Evolutionary conservation across 2,329 filamentous ascomycete genomes (phyloP).

Genomic region (Metarhizium anisopliae): DNA sequence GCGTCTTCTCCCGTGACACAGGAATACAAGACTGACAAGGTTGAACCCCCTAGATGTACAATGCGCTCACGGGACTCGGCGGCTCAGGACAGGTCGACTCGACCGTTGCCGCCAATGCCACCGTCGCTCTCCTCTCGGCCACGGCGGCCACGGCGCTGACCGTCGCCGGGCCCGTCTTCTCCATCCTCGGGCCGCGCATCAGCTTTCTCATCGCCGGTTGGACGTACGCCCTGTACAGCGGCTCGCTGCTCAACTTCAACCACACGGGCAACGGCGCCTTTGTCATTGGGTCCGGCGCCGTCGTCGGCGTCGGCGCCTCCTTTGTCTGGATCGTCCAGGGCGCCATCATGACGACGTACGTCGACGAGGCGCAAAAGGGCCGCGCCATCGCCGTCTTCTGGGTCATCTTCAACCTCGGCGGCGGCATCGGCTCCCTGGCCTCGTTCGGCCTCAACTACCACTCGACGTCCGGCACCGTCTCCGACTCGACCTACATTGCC

Average conservation of each 20-base stretch:
- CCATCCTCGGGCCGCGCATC: constrained; percentile 30
- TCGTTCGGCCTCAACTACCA: constrained; percentile 27
- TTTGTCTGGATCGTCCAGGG: constrained; percentile 38
- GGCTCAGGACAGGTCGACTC: constrained; percentile 36
- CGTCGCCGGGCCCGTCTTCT: constrained; percentile 33
- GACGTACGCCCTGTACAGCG: constrained; percentile 37
- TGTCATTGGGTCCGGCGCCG: constrained; percentile 33
- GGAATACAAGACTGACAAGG: background rate
- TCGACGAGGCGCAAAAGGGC: constrained; percentile 24
- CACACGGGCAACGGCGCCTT: constrained; percentile 29
- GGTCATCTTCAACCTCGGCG: constrained; percentile 38
- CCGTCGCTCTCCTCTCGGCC: constrained; percentile 31
- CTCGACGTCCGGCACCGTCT: constrained; percentile 32
- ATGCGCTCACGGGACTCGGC: constrained; percentile 34
- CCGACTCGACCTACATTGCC: constrained; percentile 40
- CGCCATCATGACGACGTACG: constrained; percentile 38
- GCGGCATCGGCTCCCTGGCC: constrained; percentile 33
- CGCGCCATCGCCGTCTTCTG: constrained; percentile 34
- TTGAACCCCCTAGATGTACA: constrained; percentile 31
- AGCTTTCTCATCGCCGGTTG: constrained; percentile 35
- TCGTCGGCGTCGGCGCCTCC: constrained; percentile 35
- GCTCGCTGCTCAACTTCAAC: constrained; percentile 33
- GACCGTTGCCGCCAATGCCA: constrained; percentile 36
- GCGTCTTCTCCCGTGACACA: too few relatives aligned
- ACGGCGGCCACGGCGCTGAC: constrained; percentile 34